These are phyloP conservation scores for Cutaneotrichosporon sp. DNA, from an alignment of 1,284 basidiomycete genomes.

Conservation along the genomic window DNA sequence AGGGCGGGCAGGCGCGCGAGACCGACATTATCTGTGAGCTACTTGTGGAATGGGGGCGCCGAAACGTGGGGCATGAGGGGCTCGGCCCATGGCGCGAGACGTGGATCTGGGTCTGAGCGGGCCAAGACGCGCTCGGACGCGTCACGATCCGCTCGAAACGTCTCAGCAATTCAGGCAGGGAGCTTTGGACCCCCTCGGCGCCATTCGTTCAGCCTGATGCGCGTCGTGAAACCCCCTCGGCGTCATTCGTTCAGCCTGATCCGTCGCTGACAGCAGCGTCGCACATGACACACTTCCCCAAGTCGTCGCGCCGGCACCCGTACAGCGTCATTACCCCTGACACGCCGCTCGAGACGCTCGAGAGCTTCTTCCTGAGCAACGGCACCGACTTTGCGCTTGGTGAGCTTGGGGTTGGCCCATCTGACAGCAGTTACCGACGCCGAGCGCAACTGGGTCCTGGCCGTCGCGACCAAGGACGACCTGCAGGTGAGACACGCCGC, in stretches of 20 bases:
- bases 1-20: conserved; percentile 67
- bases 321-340: conserved; percentile 80
- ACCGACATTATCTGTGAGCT: conserved; percentile 58
- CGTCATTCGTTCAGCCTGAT: neutral
- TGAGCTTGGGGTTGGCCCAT: conserved; percentile 46
- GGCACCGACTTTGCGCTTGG: conserved; percentile 70
- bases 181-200: no score
- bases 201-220: no score
- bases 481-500: conserved; percentile 62
- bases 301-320: conserved; percentile 58
- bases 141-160: neutral
- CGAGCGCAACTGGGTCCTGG: conserved; percentile 80
- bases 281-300: conserved; percentile 76
- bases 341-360: conserved; percentile 72
- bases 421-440: conserved; percentile 69
- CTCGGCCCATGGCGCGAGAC: neutral
- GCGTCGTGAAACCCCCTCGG: neutral
- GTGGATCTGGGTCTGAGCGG: neutral
- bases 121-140: neutral
- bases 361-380: conserved; percentile 68
- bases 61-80: no score
- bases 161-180: no score
- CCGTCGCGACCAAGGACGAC: conserved; percentile 76
- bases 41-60: neutral
- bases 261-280: conserved; percentile 56